Base-by-base conservation (phyloP, 352 stramenopile species). In the Globisporangium nagaii region DNA sequence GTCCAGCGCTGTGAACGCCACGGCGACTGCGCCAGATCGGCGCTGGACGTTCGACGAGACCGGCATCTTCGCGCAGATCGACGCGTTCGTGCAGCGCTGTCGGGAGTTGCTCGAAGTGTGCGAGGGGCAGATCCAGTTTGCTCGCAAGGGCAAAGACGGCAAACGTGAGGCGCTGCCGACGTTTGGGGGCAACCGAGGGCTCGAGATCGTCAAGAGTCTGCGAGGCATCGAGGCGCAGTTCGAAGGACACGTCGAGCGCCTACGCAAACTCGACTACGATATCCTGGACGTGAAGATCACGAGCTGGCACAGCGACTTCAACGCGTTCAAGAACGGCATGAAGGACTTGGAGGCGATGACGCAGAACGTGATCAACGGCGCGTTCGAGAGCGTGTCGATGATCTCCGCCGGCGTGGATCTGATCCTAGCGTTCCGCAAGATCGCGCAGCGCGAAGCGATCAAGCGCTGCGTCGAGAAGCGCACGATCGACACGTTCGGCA, bases 301-400 rank as follows among this genome's bases (percentile, higher is more conserved):
- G 3, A 88, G 86, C 53, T 98, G 95, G 95, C 94, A 98, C 54
- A 88, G 91, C 44, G 92, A 98, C 69, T 98, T 97, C 54, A 98
- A 97, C 52, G 71, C 75, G 4, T 98, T 98, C 66, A 98, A 98
- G 69, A 97, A 96, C 53, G 88, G 86, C 20, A 91, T 98, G 66
- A 98, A 98, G 62, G 95, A 98, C 56, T 68, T 98, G 3, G 95
- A 98, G 52, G 93, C 93, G 0, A 98, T 98, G 92, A 97, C 93
- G 2, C 83, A 93, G 40, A 98, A 98, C 48, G 88, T 98, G 5
- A 98, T 98, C 58, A 97, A 97, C 50, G 84, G 80, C 4, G 89
- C 90, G 0, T 98, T 98, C 45, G 95, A 98, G 35, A 94, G 79
- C 44, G 69, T 98, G 8, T 91, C 87, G 7, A 95, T 88, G 9